Percentiles rank a stretch among this genome's conserved stretches.
Evolutionary conservation across 306 rosid genomes (phyloP).

Genomic region (Canavalia ensiformis): DNA sequence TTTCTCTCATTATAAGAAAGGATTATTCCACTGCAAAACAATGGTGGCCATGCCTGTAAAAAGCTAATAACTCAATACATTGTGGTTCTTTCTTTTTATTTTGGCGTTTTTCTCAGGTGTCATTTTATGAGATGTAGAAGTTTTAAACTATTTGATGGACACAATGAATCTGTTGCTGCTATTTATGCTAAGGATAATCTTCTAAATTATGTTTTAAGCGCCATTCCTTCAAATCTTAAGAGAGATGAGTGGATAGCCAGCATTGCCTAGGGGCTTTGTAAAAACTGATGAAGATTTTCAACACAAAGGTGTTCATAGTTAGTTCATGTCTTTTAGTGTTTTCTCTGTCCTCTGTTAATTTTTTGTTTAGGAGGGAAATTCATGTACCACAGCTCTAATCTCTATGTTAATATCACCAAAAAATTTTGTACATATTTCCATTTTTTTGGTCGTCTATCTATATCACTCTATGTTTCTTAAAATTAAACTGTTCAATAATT

Average conservation of each 20-base stretch:
- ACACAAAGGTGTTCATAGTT: conserved; percentile 65
- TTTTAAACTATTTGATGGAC: conserved; percentile 95
- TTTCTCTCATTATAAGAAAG: conserved; percentile 87
- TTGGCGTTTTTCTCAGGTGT: conserved; percentile 13
- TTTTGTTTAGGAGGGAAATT: conserved; percentile 33
- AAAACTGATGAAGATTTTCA: conserved; percentile 97
- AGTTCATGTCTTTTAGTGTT: conserved; percentile 11
- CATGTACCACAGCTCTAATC: conserved; percentile 23
- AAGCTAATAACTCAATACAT: neutral
- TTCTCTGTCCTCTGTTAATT: conserved; percentile 26
- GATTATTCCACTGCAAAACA: conserved; percentile 92
- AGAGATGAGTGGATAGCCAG: conserved; percentile 95
- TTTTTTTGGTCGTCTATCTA: neutral
- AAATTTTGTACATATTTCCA: conserved; percentile 19
- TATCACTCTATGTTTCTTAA: conserved; percentile 28
- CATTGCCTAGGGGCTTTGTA: conserved; percentile 96
- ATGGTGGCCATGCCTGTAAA: too few species aligned
- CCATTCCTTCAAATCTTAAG: conserved; percentile 90
- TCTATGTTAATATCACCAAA: conserved; percentile 25
- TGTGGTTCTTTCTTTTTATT: neutral
- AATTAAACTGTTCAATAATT: conserved; percentile 20
- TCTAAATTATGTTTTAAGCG: conserved; percentile 75
- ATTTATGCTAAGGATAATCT: conserved; percentile 95
- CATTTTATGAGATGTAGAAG: conserved; percentile 47
- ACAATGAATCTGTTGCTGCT: conserved; percentile 98